Percentiles rank a stretch among this genome's conserved stretches.
Conservation (phyloP, 371 early-diverging fungal genomes). For the Umbelopsis sp. region DNA sequence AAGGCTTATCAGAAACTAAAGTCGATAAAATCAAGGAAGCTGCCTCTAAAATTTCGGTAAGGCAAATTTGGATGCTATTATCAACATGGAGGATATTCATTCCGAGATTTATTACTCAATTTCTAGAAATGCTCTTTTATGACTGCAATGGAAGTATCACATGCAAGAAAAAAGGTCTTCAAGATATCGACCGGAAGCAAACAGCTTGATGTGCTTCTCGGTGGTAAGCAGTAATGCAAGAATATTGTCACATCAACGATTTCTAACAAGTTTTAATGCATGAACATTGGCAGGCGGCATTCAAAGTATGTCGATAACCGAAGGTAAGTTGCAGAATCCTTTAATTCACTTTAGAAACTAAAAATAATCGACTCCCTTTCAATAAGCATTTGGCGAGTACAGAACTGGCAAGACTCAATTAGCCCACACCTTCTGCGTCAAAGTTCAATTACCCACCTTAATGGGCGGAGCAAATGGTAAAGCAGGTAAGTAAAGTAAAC, state of each 20-base stretch:
- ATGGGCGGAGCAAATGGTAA: constrained; percentile 76
- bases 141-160: constrained; percentile 86
- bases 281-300: constrained; percentile 68
- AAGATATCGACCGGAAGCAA: constrained; percentile 88
- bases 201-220: constrained; percentile 88
- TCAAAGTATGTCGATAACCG: constrained; percentile 90
- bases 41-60: constrained; percentile 57
- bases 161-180: constrained; percentile 80
- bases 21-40: constrained; percentile 89
- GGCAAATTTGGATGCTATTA: background rate
- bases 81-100: too few relatives aligned
- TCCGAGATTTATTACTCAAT: too few relatives aligned
- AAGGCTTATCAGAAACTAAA: constrained; percentile 85
- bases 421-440: constrained; percentile 78
- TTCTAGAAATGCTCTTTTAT: constrained; percentile 26
- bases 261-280: background rate
- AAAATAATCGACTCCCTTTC: background rate
- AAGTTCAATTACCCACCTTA: constrained; percentile 66
- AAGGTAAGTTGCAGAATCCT: constrained; percentile 33
- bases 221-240: constrained; percentile 51
- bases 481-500: constrained; percentile 37
- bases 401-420: constrained; percentile 87
- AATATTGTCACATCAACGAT: background rate
- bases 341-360: background rate
- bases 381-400: constrained; percentile 74